A percentile compares a stretch with the other conserved stretches of the same genome.
Conservation (phyloP, 1,284 basidiomycete species). For the Blastosporella zonata region DNA sequence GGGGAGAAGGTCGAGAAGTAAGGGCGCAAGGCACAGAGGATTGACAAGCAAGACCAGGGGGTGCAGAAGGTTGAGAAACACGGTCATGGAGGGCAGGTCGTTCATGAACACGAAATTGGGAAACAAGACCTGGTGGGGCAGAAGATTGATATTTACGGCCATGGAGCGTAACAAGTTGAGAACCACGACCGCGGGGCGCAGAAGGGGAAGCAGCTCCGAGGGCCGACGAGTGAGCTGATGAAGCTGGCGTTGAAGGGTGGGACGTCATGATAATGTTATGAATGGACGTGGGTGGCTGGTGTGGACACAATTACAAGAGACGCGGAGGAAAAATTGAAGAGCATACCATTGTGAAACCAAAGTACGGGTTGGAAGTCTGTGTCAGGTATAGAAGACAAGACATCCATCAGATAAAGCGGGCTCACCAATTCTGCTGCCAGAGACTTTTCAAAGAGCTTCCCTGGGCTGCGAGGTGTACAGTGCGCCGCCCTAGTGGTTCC, state of each 20-base stretch:
- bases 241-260: not conserved
- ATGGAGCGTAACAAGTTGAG: too few relatives aligned
- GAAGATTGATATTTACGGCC: too few relatives aligned
- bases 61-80: too few relatives aligned
- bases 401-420: not conserved
- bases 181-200: too few relatives aligned
- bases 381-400: too few relatives aligned
- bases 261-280: not conserved
- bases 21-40: too few relatives aligned
- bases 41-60: too few relatives aligned
- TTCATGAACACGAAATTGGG: too few relatives aligned
- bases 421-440: not conserved
- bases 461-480: not conserved
- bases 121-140: too few relatives aligned
- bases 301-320: not conserved
- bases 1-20: too few relatives aligned
- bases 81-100: too few relatives aligned
- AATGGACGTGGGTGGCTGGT: not conserved
- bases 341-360: not conserved
- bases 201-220: too few relatives aligned
- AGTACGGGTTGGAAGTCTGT: not conserved
- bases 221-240: not conserved
- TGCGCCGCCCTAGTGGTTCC: not conserved
- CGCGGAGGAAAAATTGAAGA: not conserved
- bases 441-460: not conserved